Base-by-base conservation (phyloP, 495 filamentous ascomycete species). In the Aspergillus asperescens region DNA sequence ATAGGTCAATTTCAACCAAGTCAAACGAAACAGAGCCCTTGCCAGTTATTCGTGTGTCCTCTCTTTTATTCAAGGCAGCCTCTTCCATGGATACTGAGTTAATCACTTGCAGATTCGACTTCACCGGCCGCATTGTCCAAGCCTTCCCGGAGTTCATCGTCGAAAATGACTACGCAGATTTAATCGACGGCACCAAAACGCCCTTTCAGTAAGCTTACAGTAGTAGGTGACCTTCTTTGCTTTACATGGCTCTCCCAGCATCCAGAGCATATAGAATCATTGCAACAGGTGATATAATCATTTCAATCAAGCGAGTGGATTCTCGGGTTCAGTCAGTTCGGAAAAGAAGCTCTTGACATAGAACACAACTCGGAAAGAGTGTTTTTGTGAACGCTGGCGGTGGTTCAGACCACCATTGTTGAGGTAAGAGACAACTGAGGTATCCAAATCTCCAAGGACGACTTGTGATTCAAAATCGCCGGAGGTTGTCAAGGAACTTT, bases 371-470 rank as follows among this genome's bases (percentile, higher is more conserved):
- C 44, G 5, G 54, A 66, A 2, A 58, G 38, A 23, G 51, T 57
- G 56, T 80, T 28, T 68, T 79, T 25, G 77, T 84, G 12, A 76
- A 84, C 48, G 63, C 83, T 0, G 79, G 79, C 7, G 77, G 81
- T 31, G 67, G 74, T 1, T 62, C 73, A 24, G 80, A 80, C n/a
- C 75, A 83, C 20, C 77, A 82, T 39, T 69, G 69, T 65, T 24
- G 62, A 62, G 7, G 72, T 84, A 20, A 66, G 63, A 28, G 61
- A 71, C 39, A 72, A n/a, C n/a, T n/a, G n/a, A n/a, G 62, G 41
- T 73, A 66, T 23, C 76, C 74, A 0, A 35, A 66, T 12, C 54
- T 80, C 0, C 52, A 64, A 0, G 77, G 74, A 0, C 62, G 62
- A 13, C 62, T 85, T 18, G 57, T 84, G 5, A 52, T 82, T 3